A percentile compares a stretch with the other conserved stretches of the same genome.
phyloP scores from a whole-genome alignment of 1,284 basidiomycete species.

The Psilocybe mexicana region DNA sequence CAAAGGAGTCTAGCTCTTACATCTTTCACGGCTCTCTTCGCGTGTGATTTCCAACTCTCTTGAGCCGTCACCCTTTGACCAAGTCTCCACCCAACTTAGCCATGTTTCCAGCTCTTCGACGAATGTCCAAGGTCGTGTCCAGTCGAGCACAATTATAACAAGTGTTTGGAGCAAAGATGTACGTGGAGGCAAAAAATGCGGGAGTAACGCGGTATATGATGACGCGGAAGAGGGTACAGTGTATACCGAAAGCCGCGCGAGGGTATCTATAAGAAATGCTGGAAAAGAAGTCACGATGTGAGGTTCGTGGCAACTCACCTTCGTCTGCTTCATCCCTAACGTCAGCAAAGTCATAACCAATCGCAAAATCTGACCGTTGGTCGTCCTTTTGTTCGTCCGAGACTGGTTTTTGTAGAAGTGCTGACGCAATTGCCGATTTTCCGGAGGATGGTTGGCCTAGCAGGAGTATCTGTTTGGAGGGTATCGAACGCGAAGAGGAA shows the following conservation, averaged over 20 bases:
- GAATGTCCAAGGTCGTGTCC: conserved; percentile 93
- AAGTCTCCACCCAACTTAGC: conserved; percentile 83
- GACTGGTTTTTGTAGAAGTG: conserved; percentile 65
- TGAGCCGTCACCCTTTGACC: conserved; percentile 70
- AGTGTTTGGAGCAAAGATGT: conserved; percentile 75
- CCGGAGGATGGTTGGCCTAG: conserved; percentile 78
- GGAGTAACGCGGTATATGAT: conserved; percentile 77
- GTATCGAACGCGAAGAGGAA: conserved; percentile 80
- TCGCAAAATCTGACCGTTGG: conserved; percentile 65
- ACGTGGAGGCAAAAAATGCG: conserved; percentile 79
- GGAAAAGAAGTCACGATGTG: neutral
- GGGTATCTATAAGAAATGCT: conserved; percentile 60
- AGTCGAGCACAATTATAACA: conserved; percentile 90
- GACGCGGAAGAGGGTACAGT: conserved; percentile 81
- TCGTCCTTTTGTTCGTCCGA: conserved; percentile 60
- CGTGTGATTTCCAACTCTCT: conserved; percentile 68
- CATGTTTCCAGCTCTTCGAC: conserved; percentile 85
- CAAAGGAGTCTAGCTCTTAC: conserved; percentile 48
- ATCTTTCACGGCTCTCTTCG: conserved; percentile 80
- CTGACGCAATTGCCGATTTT: conserved; percentile 72
- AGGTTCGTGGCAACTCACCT: conserved; percentile 49
- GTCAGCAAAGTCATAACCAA: conserved; percentile 88
- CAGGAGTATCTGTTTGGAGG: conserved; percentile 82
- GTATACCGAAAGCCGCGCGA: conserved; percentile 86
- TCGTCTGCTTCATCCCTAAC: conserved; percentile 86